Conservation (phyloP, 768 basidiomycete species). For the Auriscalpium vulgare region DNA sequence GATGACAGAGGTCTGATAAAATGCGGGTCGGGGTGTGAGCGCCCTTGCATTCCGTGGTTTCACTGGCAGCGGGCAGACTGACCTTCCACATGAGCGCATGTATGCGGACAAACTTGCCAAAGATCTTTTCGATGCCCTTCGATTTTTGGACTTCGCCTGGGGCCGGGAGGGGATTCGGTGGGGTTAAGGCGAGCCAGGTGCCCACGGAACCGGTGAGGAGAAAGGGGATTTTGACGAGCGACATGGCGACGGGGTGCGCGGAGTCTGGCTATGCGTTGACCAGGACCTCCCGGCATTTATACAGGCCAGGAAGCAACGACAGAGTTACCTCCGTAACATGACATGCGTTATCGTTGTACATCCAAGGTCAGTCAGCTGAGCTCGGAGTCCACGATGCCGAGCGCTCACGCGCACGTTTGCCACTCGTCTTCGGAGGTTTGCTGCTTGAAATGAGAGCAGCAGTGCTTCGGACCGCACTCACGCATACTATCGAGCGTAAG, state of each 20-base stretch:
- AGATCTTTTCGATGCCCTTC: slow-evolving; percentile 9
- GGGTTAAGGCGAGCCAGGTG: slow-evolving; percentile 11
- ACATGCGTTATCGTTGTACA: neutral
- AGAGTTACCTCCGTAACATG: neutral
- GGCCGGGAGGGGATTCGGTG: slow-evolving; percentile 10
- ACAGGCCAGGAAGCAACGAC: neutral
- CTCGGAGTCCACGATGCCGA: no score
- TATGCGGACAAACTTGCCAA: slow-evolving; percentile 9
- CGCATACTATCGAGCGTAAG: no score
- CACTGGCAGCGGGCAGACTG: neutral
- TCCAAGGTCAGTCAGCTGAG: no score
- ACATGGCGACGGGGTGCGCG: neutral
- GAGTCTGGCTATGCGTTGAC: neutral
- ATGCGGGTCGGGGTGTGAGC: neutral
- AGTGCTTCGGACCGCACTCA: no score
- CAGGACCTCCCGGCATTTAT: neutral
- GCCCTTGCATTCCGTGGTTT: neutral
- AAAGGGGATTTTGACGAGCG: slow-evolving; percentile 4
- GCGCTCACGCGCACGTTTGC: no score
- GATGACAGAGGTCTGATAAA: slow-evolving; percentile 5
- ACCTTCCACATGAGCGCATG: slow-evolving; percentile 15
- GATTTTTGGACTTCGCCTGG: slow-evolving; percentile 3
- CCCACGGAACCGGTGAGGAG: neutral
- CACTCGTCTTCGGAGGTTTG: no score
- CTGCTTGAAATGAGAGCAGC: no score